Evolutionary conservation across 306 rosid genomes (phyloP), one percentile per base, ranked within the genome.

Genomic region (Ormosia semicastrata): DNA sequence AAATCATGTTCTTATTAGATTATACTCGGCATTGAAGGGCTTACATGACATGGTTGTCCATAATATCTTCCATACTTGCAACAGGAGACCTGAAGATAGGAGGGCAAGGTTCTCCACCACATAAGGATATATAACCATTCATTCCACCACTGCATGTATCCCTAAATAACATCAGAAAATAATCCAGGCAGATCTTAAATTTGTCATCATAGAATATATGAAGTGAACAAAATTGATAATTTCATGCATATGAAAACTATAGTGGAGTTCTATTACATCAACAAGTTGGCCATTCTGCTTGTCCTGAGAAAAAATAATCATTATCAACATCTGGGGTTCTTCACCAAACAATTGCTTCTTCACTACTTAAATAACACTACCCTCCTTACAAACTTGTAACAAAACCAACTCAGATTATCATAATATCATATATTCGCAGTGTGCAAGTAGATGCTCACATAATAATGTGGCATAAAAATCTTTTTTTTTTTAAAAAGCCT

Each of bases 41-140:
- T 89, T 88, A 96, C 99, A 94, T 83, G 86, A 96, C 99, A 88
- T 96, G 97, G 74, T 96, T 96, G 85, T 94, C 97, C 88, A 92
- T 85, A 70, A 96, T 91, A 86, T 96, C 98, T 86, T 94, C 97
- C 97, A 96, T 67, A 80, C 89, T 87, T 74, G 65, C 78, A 81
- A 96, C 90, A 81, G 99, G 99, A 62, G 99, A 96, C 85, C 97
- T 90, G 66, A 96, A 93, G 79, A 96, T 88, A 18, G 94, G 98
- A 7, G 99, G 99, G 90, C 98, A 89, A 75, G 98, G 97, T 79
- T 96, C 99, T 54, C 99, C 99, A 17, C 73, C 87, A 58, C 99
- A 96, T 37, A 92, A 91, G 83, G 98, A 92, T 82, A 93, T 33
- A 84, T 91, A 96, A 12, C 99, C 99, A 63, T 96, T 93, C 99